Percentiles rank a stretch among this genome's conserved stretches.
Conservation (phyloP, 495 filamentous ascomycete species). For the Lophiostoma macrostomum region DNA sequence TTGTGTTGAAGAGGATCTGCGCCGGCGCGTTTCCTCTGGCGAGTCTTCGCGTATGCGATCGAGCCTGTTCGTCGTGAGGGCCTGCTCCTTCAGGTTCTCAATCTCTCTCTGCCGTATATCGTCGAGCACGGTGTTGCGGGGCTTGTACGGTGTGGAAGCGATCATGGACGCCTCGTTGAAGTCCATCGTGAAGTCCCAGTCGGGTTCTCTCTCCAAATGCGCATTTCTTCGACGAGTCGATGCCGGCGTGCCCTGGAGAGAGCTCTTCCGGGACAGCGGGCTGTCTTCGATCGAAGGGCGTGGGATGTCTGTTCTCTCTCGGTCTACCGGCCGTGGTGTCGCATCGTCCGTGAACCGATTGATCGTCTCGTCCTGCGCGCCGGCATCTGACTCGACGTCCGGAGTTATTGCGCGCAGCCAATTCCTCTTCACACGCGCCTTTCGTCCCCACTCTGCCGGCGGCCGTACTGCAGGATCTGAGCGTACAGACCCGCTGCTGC, state of each 20-base stretch:
- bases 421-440: constrained; percentile 49
- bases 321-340: constrained; percentile 4
- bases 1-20: constrained; percentile 33
- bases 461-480: constrained; percentile 53
- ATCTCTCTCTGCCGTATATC: constrained; percentile 58
- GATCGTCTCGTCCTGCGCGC: constrained; percentile 30
- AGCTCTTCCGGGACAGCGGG: constrained; percentile 37
- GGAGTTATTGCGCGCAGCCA: constrained; percentile 49
- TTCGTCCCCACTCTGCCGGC: constrained; percentile 59
- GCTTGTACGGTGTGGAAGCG: constrained; percentile 59
- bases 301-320: constrained; percentile 38
- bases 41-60: constrained; percentile 57
- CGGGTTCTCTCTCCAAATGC: constrained; percentile 50
- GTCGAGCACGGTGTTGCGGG: constrained; percentile 50
- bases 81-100: constrained; percentile 55
- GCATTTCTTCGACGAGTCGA: constrained; percentile 36
- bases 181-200: constrained; percentile 59
- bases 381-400: constrained; percentile 36
- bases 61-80: constrained; percentile 56
- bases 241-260: constrained; percentile 38
- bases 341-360: constrained; percentile 19
- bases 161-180: constrained; percentile 64
- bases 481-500: constrained; percentile 39
- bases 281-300: constrained; percentile 50
- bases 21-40: constrained; percentile 44